These are phyloP conservation scores for Selaginella moellendorffii DNA, from an alignment of 75 land plant genomes.

Conservation along the genomic window DNA sequence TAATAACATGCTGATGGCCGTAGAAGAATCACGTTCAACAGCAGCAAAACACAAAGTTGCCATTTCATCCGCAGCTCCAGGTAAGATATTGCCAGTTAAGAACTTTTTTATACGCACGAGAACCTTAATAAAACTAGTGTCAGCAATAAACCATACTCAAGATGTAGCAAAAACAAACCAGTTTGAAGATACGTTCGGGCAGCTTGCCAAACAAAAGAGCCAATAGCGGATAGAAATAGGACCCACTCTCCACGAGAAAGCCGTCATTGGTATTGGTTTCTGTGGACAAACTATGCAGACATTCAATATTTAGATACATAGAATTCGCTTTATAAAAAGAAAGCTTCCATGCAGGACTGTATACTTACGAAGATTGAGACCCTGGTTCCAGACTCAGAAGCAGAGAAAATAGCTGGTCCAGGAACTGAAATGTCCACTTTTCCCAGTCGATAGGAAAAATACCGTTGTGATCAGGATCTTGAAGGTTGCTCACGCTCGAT, in stretches of 20 bases:
- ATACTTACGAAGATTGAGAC: not conserved
- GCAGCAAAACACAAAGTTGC: not conserved
- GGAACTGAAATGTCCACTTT: not conserved
- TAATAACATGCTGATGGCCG: not conserved
- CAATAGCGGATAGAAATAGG: not conserved
- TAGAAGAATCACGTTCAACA: not conserved
- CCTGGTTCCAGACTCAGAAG: not conserved
- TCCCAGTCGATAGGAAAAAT: not conserved
- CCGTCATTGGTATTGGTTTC: not conserved
- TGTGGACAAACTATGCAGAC: not conserved
- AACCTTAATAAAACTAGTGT: not conserved
- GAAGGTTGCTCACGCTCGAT: slow-evolving; percentile 49
- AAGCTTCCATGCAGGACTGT: too few species aligned
- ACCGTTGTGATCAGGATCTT: not conserved
- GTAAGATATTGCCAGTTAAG: slow-evolving; percentile 1
- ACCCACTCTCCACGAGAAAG: not conserved
- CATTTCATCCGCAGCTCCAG: not conserved
- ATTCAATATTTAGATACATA: not conserved
- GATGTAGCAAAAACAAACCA: too few species aligned
- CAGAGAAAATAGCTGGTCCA: not conserved
- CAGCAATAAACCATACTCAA: too few species aligned
- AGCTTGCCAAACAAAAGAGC: not conserved
- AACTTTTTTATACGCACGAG: not conserved
- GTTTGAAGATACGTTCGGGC: not conserved
- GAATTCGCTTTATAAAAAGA: too few species aligned